These are phyloP conservation scores for Hyaloscypha variabilis DNA, from an alignment of 495 filamentous ascomycete species.

Conservation along the genomic window DNA sequence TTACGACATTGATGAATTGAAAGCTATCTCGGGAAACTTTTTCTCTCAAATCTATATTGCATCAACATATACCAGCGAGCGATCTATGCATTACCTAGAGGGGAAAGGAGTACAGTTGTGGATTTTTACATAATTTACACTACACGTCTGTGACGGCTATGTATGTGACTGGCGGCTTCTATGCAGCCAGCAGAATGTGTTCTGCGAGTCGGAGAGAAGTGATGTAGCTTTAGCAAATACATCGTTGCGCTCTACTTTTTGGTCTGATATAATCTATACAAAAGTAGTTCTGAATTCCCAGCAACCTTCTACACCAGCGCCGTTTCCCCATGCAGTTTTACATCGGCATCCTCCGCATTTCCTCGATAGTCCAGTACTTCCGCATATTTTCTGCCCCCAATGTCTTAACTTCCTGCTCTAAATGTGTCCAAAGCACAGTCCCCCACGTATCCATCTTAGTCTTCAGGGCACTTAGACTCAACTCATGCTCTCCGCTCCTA, in stretches of 20 bases:
- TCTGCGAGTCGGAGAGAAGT: conserved; percentile 4
- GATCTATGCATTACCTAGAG: conserved; percentile 25
- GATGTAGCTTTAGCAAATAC: conserved; percentile 15
- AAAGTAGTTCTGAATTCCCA: not conserved
- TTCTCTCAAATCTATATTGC: not conserved
- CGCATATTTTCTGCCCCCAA: conserved; percentile 86
- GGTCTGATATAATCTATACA: not conserved
- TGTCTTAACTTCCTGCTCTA: conserved; percentile 72
- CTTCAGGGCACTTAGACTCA: conserved; percentile 70
- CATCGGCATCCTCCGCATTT: conserved; percentile 75
- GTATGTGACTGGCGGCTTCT: conserved; percentile 5
- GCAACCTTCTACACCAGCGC: not conserved
- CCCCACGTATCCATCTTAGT: conserved; percentile 65
- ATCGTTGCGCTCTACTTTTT: not conserved
- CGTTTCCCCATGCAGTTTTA: conserved; percentile 33
- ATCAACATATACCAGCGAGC: conserved; percentile 28
- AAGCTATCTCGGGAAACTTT: not conserved
- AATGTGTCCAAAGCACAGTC: conserved; percentile 70
- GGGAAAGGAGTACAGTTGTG: conserved; percentile 17
- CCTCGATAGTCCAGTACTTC: conserved; percentile 75
- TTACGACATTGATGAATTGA: conserved; percentile 24
- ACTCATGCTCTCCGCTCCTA: conserved; percentile 63
- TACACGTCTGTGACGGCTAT: conserved; percentile 21
- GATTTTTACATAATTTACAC: conserved; percentile 22
- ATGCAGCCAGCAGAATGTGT: conserved; percentile 7